Conservation (phyloP, 306 rosid species). For the Prosopis cineraria region DNA sequence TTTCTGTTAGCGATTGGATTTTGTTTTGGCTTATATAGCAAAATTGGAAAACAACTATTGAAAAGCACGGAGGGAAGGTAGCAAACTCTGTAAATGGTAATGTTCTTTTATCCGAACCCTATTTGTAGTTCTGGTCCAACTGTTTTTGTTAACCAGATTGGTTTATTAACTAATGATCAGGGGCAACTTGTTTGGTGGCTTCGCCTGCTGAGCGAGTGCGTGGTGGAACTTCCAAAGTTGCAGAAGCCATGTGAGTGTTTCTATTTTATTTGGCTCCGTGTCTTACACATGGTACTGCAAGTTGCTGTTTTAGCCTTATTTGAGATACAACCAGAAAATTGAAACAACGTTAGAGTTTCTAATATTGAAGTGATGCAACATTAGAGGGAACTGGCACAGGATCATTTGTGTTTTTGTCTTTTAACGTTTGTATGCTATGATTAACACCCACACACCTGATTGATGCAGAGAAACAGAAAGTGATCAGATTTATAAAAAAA, state of each 20-base stretch:
- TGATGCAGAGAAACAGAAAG: background rate
- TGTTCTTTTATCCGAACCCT: background rate
- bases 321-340: no score
- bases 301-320: background rate
- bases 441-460: background rate
- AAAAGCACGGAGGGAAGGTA: constrained; percentile 67
- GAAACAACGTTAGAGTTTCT: background rate
- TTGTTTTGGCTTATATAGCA: constrained; percentile 44
- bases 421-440: background rate
- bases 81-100: constrained; percentile 75
- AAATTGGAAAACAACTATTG: constrained; percentile 71
- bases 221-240: constrained; percentile 82
- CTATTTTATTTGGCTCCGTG: no score
- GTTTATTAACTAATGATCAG: constrained; percentile 39
- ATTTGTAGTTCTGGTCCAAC: background rate
- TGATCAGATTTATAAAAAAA: no score
- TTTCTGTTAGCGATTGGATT: background rate
- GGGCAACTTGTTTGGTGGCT: constrained; percentile 73
- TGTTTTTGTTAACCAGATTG: background rate
- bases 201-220: constrained; percentile 77
- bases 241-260: constrained; percentile 69
- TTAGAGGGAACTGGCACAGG: background rate
- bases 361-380: background rate
- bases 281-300: background rate
- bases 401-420: background rate